These are phyloP conservation scores for Aureobasidium sp. DNA, from an alignment of 2,329 filamentous ascomycete genomes.

Conservation along the genomic window DNA sequence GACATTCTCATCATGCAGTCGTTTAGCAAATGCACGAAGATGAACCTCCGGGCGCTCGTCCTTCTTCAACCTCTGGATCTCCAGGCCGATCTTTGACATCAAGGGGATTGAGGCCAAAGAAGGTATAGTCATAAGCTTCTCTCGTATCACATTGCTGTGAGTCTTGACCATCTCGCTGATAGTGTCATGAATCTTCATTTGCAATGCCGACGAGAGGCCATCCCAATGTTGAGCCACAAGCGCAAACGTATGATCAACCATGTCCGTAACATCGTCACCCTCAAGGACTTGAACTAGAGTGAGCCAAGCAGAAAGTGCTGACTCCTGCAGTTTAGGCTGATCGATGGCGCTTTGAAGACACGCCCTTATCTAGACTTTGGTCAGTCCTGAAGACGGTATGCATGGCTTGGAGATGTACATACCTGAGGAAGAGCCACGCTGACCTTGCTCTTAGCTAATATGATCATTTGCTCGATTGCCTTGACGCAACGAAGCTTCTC, in stretches of 20 bases:
- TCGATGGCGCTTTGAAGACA: conserved; percentile 79
- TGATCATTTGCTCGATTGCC: conserved; percentile 83
- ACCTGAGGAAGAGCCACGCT: conserved; percentile 80
- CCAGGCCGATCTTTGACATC: conserved; percentile 57
- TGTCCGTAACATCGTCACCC: conserved; percentile 66
- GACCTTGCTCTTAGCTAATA: conserved; percentile 61
- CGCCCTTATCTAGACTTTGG: conserved; percentile 62
- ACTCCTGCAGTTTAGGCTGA: conserved; percentile 61
- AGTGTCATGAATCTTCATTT: conserved; percentile 51
- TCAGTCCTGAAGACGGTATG: conserved; percentile 18
- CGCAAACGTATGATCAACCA: conserved; percentile 85
- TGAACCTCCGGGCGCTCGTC: conserved; percentile 57
- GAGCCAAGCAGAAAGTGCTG: conserved; percentile 77
- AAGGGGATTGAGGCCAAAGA: conserved; percentile 63
- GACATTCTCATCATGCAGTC: conserved; percentile 74
- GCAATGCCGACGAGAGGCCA: conserved; percentile 52
- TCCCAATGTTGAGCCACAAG: conserved; percentile 77
- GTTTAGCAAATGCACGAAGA: conserved; percentile 61
- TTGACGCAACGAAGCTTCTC: conserved; percentile 72
- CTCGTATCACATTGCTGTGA: conserved; percentile 51
- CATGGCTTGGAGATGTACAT: conserved; percentile 20
- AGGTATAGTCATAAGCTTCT: conserved; percentile 66
- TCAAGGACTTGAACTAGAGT: conserved; percentile 66
- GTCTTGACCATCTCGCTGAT: conserved; percentile 57
- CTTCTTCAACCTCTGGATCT: conserved; percentile 55